Evolutionary conservation across 192 early-diverging fungal species (phyloP).

Genomic region (Coemansia sp.): DNA sequence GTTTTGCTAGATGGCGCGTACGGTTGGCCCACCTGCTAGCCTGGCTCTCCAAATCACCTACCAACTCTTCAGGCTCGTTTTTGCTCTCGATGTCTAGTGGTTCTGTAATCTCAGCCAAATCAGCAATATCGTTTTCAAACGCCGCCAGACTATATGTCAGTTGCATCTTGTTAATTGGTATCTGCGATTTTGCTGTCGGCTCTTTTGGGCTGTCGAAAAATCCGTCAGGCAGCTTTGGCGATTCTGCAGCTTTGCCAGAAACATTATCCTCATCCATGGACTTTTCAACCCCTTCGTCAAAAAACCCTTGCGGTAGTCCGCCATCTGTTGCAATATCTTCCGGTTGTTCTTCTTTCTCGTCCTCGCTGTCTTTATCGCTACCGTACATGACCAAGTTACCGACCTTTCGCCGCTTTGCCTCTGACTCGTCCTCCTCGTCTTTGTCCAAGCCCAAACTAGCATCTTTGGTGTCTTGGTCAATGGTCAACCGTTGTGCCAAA

Average conservation of each 20-base stretch:
- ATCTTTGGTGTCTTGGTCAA: background rate
- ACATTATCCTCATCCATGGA: background rate
- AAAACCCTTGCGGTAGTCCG: slow-evolving; percentile 15
- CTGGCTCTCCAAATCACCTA: slow-evolving; percentile 1
- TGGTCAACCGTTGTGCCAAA: background rate
- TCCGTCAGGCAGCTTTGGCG: no score
- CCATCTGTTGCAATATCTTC: background rate
- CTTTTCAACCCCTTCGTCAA: slow-evolving; percentile 16
- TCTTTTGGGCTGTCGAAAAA: background rate
- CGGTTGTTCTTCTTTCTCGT: background rate
- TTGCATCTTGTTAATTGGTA: background rate
- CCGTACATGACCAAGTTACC: slow-evolving; percentile 7
- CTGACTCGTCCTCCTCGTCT: background rate
- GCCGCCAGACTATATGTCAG: slow-evolving; percentile 16
- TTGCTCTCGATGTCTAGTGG: background rate
- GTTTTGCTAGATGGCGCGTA: slow-evolving; percentile 10
- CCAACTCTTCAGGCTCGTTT: background rate
- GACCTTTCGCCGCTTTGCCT: slow-evolving; percentile 24
- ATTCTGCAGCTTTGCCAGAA: no score
- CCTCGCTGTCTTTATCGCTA: slow-evolving; percentile 4
- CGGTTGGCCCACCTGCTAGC: slow-evolving; percentile 13
- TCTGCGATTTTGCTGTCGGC: background rate
- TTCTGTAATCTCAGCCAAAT: background rate
- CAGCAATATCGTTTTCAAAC: slow-evolving; percentile 31
- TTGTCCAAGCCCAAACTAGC: background rate